Evolutionary conservation across 2,329 filamentous ascomycete genomes (phyloP).

Genomic region (Neopestalotiopsis sp.): DNA sequence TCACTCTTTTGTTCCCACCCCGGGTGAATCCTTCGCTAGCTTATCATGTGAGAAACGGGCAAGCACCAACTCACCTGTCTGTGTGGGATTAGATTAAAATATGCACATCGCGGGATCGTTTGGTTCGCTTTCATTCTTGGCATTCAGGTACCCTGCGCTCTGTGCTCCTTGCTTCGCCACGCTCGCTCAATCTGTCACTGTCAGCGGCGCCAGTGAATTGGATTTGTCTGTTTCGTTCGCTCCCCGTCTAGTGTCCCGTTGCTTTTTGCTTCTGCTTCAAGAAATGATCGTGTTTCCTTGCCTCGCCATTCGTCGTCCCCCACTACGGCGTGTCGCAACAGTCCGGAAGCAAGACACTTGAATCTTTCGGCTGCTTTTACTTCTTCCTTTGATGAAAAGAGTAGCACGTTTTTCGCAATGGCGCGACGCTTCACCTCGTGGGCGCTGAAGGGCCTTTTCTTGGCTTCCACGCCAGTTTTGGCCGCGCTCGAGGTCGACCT

Average conservation of each 20-base stretch:
- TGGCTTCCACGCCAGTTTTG: conserved; percentile 26
- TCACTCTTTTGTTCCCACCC: neutral
- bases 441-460: conserved; percentile 31
- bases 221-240: neutral
- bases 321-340: neutral
- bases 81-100: conserved; percentile 5
- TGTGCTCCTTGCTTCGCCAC: neutral
- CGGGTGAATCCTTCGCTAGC: neutral
- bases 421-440: conserved; percentile 25
- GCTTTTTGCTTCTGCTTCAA: neutral
- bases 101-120: neutral
- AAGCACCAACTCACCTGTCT: neutral
- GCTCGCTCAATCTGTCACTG: neutral
- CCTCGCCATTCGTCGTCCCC: neutral
- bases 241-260: neutral
- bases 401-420: conserved; percentile 19
- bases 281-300: neutral
- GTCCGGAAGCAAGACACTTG: too few species aligned
- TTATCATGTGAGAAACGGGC: neutral
- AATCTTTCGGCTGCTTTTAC: neutral
- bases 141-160: neutral
- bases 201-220: neutral
- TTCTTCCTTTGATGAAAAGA: neutral
- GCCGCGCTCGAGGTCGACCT: conserved; percentile 35
- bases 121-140: conserved; percentile 10